Conservation (phyloP, 805 yeast species). For the Saccharomycopsis lassenensis region DNA sequence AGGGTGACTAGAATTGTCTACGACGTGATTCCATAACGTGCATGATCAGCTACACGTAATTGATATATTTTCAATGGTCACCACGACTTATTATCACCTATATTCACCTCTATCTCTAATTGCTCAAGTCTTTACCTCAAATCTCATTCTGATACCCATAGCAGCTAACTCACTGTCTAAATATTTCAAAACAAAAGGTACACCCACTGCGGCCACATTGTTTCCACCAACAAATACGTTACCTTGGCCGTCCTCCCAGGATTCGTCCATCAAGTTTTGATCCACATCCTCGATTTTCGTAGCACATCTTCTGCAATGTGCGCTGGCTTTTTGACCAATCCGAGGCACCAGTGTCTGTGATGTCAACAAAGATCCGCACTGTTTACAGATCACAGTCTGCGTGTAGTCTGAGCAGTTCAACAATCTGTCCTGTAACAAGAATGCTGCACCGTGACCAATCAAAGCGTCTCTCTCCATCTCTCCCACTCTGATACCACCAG, state of each 20-base stretch:
- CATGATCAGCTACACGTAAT: too few species aligned
- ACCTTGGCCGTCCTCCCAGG: constrained; percentile 98
- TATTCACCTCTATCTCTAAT: constrained; percentile 22
- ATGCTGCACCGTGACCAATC: constrained; percentile 97
- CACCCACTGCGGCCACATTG: constrained; percentile 89
- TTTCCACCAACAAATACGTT: constrained; percentile 84
- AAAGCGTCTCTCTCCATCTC: constrained; percentile 99
- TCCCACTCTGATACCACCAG: constrained; percentile 99
- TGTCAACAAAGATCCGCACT: constrained; percentile 85
- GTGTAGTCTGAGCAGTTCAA: constrained; percentile 94
- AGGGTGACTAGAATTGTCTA: too few species aligned
- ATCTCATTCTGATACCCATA: constrained; percentile 92
- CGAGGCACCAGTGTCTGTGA: constrained; percentile 89
- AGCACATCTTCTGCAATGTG: constrained; percentile 90
- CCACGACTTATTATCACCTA: too few species aligned
- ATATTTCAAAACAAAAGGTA: constrained; percentile 92
- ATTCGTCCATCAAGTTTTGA: constrained; percentile 37
- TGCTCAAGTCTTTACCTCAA: constrained; percentile 75
- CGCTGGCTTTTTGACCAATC: constrained; percentile 66
- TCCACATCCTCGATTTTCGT: constrained; percentile 41
- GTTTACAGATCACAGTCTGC: constrained; percentile 79
- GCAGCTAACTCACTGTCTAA: constrained; percentile 93
- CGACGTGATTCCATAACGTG: too few species aligned
- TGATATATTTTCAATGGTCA: neutral
- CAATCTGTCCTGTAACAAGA: constrained; percentile 85